Evolutionary conservation across 768 basidiomycete genomes (phyloP).

Genomic region (Myochromella boudieri): DNA sequence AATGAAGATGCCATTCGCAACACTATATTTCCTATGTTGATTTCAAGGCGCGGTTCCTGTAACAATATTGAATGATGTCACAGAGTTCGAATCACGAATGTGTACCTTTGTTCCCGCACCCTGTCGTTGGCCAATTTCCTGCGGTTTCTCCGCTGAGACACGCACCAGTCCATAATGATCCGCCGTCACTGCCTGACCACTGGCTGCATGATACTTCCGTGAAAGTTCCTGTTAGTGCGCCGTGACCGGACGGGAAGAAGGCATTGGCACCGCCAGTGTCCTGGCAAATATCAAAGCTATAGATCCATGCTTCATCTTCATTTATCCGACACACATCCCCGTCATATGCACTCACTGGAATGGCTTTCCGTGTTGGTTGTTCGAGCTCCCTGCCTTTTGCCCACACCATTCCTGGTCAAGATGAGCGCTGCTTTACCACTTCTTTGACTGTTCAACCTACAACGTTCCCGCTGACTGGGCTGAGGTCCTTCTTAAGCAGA

Average conservation of each 20-base stretch:
- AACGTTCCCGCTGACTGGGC: conserved; percentile 48
- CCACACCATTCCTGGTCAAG: conserved; percentile 48
- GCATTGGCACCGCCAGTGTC: conserved; percentile 51
- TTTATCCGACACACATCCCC: neutral
- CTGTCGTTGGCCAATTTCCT: conserved; percentile 48
- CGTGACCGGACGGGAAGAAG: conserved; percentile 60
- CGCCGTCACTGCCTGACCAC: conserved; percentile 57
- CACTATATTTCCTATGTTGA: neutral
- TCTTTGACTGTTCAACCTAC: conserved; percentile 17
- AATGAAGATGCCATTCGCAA: neutral
- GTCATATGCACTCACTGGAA: conserved; percentile 44
- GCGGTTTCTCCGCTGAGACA: conserved; percentile 52
- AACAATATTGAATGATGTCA: neutral
- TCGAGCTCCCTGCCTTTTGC: conserved; percentile 40
- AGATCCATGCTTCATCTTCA: neutral
- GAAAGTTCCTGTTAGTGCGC: conserved; percentile 52
- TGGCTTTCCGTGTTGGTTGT: conserved; percentile 41
- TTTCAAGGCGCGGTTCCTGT: conserved; percentile 19
- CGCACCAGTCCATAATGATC: conserved; percentile 44
- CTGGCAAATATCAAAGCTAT: conserved; percentile 60
- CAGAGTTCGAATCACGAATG: neutral
- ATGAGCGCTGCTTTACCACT: neutral
- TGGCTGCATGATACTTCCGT: conserved; percentile 55
- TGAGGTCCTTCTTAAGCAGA: conserved; percentile 9
- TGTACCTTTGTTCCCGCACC: conserved; percentile 56